phyloP scores from a whole-genome alignment of 2,329 filamentous ascomycete genomes.

The Trichoderma simmonsii region DNA sequence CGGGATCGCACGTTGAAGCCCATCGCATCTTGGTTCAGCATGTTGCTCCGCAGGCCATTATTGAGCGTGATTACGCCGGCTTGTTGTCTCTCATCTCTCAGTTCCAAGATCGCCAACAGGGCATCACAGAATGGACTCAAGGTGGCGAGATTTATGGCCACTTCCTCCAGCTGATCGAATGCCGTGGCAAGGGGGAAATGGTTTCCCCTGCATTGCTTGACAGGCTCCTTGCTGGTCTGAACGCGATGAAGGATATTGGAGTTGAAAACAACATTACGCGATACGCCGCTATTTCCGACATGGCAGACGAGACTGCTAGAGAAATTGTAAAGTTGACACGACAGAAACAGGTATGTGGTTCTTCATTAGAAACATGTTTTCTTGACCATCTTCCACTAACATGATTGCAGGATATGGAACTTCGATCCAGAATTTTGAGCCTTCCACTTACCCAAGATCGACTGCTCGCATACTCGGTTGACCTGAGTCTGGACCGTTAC shows the following conservation, averaged over 20 bases:
- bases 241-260: slow-evolving; percentile 49
- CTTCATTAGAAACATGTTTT: neutral
- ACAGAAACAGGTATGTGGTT: slow-evolving; percentile 54
- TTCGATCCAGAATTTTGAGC: slow-evolving; percentile 47
- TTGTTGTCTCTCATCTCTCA: slow-evolving; percentile 67
- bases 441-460: slow-evolving; percentile 71
- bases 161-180: slow-evolving; percentile 53
- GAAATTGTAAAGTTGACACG: slow-evolving; percentile 56
- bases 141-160: slow-evolving; percentile 77
- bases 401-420: slow-evolving; percentile 33
- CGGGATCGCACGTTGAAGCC: slow-evolving; percentile 72
- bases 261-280: slow-evolving; percentile 49
- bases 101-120: slow-evolving; percentile 62
- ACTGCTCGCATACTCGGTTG: slow-evolving; percentile 65
- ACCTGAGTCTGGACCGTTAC: slow-evolving; percentile 68
- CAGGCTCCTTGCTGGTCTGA: slow-evolving; percentile 54
- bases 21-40: slow-evolving; percentile 77
- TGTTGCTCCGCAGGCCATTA: slow-evolving; percentile 78
- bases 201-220: slow-evolving; percentile 49
- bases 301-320: slow-evolving; percentile 70
- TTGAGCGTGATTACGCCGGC: slow-evolving; percentile 73
- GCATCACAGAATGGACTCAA: slow-evolving; percentile 69
- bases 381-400: slow-evolving; percentile 6
- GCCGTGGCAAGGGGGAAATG: slow-evolving; percentile 40
- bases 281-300: slow-evolving; percentile 73